Evolutionary conservation across 164 flowering plant genomes (phyloP).

Genomic region (Kingdonia uniflora): DNA sequence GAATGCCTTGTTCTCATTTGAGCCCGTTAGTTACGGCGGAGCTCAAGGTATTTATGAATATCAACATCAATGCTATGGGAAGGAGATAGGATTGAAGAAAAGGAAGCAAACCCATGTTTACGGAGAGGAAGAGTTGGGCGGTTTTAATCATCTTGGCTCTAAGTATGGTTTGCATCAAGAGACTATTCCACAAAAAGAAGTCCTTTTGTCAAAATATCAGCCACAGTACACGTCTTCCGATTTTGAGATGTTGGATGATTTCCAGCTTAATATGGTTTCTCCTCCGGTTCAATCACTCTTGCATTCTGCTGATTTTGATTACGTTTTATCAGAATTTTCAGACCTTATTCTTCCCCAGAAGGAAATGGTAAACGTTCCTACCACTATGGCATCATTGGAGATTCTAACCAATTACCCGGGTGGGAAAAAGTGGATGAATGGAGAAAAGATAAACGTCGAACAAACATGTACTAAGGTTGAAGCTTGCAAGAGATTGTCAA

Average conservation of each 20-base stretch:
- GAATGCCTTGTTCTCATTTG: conserved; percentile 9
- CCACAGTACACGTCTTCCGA: conserved; percentile 11
- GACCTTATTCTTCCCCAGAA: conserved; percentile 8
- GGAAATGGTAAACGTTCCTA: conserved; percentile 6
- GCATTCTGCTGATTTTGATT: conserved; percentile 5
- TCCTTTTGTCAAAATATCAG: conserved; percentile 11
- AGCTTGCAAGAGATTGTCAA: conserved; percentile 15
- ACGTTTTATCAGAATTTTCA: conserved; percentile 4
- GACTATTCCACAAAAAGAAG: conserved; percentile 3
- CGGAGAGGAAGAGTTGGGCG: conserved; percentile 16
- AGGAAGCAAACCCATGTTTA: conserved; percentile 5
- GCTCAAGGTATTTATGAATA: conserved; percentile 12
- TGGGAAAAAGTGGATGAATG: conserved; percentile 14
- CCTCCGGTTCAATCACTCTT: conserved; percentile 14
- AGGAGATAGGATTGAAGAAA: conserved; percentile 6
- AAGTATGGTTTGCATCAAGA: conserved; percentile 16
- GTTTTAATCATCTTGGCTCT: conserved; percentile 8
- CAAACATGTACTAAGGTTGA: not conserved
- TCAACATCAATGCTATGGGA: conserved; percentile 4
- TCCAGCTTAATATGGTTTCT: conserved; percentile 11
- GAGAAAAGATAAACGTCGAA: conserved; percentile 10
- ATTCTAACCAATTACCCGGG: conserved; percentile 21
- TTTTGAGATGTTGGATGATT: conserved; percentile 14
- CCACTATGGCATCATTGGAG: conserved; percentile 20
- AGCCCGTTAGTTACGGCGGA: conserved; percentile 11